These are phyloP conservation scores for Trametes sanguinea DNA, from an alignment of 768 basidiomycete genomes.

Conservation along the genomic window DNA sequence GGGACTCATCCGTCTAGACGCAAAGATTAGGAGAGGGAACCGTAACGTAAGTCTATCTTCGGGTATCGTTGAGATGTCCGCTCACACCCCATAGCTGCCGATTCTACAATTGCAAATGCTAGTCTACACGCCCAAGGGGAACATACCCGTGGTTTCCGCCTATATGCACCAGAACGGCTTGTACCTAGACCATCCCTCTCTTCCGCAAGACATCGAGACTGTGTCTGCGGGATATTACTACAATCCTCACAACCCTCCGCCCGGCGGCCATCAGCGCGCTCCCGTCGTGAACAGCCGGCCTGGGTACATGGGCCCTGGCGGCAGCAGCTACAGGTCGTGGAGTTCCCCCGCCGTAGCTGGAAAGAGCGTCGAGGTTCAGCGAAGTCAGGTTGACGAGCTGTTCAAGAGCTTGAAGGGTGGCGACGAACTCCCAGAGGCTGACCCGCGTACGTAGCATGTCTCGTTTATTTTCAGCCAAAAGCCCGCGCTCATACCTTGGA, in stretches of 20 bases:
- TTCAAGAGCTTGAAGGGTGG: slow-evolving; percentile 88
- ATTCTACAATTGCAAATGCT: slow-evolving; percentile 84
- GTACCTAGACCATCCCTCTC: slow-evolving; percentile 78
- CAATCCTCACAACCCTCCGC: slow-evolving; percentile 88
- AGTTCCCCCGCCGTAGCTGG: slow-evolving; percentile 54
- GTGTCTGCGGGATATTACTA: slow-evolving; percentile 65
- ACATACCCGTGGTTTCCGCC: slow-evolving; percentile 80
- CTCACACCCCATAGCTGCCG: slow-evolving; percentile 56
- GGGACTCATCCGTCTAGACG: slow-evolving; percentile 79
- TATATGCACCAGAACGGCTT: slow-evolving; percentile 69
- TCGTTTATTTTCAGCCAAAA: background rate
- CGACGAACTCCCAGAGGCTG: slow-evolving; percentile 83
- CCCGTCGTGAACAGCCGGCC: slow-evolving; percentile 42
- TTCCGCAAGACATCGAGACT: slow-evolving; percentile 62
- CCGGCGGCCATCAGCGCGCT: slow-evolving; percentile 57
- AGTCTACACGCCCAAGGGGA: slow-evolving; percentile 92
- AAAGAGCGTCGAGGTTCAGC: slow-evolving; percentile 88
- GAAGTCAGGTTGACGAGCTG: slow-evolving; percentile 91
- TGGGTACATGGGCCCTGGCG: slow-evolving; percentile 43
- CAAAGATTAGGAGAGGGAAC: slow-evolving; percentile 66
- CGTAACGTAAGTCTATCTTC: slow-evolving; percentile 52
- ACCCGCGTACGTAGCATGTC: slow-evolving; percentile 64
- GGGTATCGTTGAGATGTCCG: background rate
- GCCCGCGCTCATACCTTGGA: background rate
- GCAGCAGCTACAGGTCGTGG: slow-evolving; percentile 49